Conservation (phyloP, 1,284 basidiomycete genomes). For the Cryptococcus hybrid region DNA sequence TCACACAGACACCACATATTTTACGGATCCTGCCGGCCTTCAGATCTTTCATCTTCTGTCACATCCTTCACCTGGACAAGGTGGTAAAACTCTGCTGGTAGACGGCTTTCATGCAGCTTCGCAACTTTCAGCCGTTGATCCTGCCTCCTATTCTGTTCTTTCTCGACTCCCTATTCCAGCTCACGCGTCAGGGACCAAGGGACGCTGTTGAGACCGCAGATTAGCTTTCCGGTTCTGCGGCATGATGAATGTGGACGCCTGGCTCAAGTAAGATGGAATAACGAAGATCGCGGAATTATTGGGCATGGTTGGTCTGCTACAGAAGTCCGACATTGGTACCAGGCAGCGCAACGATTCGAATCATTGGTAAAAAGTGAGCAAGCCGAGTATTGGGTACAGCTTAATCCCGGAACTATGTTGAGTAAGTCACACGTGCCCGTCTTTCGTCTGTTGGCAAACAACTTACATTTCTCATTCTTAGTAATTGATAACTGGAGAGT, state of each 20-base stretch:
- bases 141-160: slow-evolving; percentile 69
- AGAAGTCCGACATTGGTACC: slow-evolving; percentile 76
- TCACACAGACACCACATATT: slow-evolving; percentile 96
- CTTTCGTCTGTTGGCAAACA: slow-evolving; percentile 46
- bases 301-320: slow-evolving; percentile 57
- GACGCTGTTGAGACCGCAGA: slow-evolving; percentile 63
- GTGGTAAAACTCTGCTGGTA: slow-evolving; percentile 85
- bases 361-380: slow-evolving; percentile 70
- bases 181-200: slow-evolving; percentile 81
- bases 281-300: slow-evolving; percentile 85
- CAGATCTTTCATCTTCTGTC: slow-evolving; percentile 94
- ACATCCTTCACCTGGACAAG: slow-evolving; percentile 69
- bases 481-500: slow-evolving; percentile 94
- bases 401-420: slow-evolving; percentile 79
- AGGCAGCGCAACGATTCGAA: slow-evolving; percentile 78
- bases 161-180: slow-evolving; percentile 69
- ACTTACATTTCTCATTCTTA: slow-evolving; percentile 48
- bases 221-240: slow-evolving; percentile 58
- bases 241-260: slow-evolving; percentile 67
- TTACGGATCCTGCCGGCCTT: slow-evolving; percentile 86
- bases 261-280: slow-evolving; percentile 86
- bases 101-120: slow-evolving; percentile 92
- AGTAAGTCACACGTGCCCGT: slow-evolving; percentile 56
- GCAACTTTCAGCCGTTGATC: slow-evolving; percentile 69
- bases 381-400: slow-evolving; percentile 87